phyloP scores from a whole-genome alignment of 2,329 filamentous ascomycete genomes.

The Bipolaris sorokiniana region DNA sequence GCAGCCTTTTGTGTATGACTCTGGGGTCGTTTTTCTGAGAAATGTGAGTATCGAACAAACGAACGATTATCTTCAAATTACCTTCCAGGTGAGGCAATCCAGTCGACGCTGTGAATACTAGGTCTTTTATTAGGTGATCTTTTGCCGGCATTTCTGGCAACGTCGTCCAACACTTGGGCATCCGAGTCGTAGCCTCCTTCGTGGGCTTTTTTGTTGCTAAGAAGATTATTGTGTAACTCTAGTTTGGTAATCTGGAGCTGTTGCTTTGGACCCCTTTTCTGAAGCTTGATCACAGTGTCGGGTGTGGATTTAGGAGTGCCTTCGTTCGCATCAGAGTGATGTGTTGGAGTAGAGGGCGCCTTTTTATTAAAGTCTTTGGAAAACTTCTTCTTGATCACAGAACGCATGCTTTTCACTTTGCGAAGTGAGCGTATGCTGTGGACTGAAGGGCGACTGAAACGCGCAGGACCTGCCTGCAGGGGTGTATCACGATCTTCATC shows the following conservation, averaged over 20 bases:
- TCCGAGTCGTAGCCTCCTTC: slow-evolving; percentile 50
- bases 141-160: slow-evolving; percentile 40
- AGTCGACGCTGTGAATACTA: slow-evolving; percentile 46
- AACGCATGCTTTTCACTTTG: slow-evolving; percentile 46
- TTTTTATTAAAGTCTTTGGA: slow-evolving; percentile 36
- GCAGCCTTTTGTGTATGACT: slow-evolving; percentile 28
- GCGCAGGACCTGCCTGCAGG: slow-evolving; percentile 21
- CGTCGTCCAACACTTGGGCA: slow-evolving; percentile 43
- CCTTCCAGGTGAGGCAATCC: slow-evolving; percentile 40
- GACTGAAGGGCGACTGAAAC: slow-evolving; percentile 36
- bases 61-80: slow-evolving; percentile 7
- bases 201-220: slow-evolving; percentile 40
- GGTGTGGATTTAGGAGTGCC: slow-evolving; percentile 12
- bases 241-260: slow-evolving; percentile 42
- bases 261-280: slow-evolving; percentile 24
- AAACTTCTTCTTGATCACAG: slow-evolving; percentile 42
- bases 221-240: slow-evolving; percentile 40
- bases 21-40: slow-evolving; percentile 35
- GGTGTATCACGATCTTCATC: slow-evolving; percentile 20
- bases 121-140: slow-evolving; percentile 39
- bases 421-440: slow-evolving; percentile 44
- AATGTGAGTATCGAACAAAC: slow-evolving; percentile 15
- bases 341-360: slow-evolving; percentile 3
- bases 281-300: slow-evolving; percentile 36
- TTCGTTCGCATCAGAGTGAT: slow-evolving; percentile 11